Conservation (phyloP, 495 filamentous ascomycete genomes). For the Neurospora africana region DNA sequence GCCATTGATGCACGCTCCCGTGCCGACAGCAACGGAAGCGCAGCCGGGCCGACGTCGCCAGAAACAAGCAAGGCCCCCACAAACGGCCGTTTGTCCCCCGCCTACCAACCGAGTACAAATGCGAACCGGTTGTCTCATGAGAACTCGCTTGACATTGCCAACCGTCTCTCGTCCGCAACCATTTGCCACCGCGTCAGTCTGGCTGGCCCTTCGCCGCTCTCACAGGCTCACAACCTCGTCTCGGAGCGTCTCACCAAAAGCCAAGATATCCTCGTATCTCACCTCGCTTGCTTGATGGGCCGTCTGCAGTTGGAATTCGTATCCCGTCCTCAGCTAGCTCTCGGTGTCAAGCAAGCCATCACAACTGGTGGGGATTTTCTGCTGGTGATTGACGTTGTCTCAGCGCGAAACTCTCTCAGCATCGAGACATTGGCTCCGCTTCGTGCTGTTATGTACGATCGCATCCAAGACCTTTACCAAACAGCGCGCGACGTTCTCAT, state of each 20-base stretch:
- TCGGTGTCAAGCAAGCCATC: slow-evolving; percentile 61
- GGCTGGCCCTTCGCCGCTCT: slow-evolving; percentile 32
- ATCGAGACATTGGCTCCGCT: slow-evolving; percentile 55
- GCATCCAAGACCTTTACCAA: slow-evolving; percentile 65
- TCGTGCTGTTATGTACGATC: slow-evolving; percentile 68
- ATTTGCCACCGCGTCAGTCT: slow-evolving; percentile 45
- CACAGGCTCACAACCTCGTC: slow-evolving; percentile 38
- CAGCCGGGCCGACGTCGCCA: slow-evolving; percentile 18
- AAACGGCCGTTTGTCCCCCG: slow-evolving; percentile 35
- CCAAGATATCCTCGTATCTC: slow-evolving; percentile 80
- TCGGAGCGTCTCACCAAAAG: slow-evolving; percentile 57
- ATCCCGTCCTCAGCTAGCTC: slow-evolving; percentile 69
- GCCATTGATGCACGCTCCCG: slow-evolving; percentile 31
- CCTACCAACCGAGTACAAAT: slow-evolving; percentile 24
- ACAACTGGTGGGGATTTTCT: slow-evolving; percentile 69
- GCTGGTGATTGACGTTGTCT: slow-evolving; percentile 72
- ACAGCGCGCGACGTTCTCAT: slow-evolving; percentile 69
- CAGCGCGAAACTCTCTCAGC: slow-evolving; percentile 59
- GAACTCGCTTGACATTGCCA: slow-evolving; percentile 11
- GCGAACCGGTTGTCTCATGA: slow-evolving; percentile 30
- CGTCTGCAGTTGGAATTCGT: slow-evolving; percentile 80
- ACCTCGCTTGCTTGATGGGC: slow-evolving; percentile 85
- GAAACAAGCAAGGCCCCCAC: slow-evolving; percentile 20
- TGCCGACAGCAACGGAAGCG: slow-evolving; percentile 15
- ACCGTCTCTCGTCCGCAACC: slow-evolving; percentile 35